Evolutionary conservation across 2,329 filamentous ascomycete genomes (phyloP).

Genomic region (Clonostachys rosea): DNA sequence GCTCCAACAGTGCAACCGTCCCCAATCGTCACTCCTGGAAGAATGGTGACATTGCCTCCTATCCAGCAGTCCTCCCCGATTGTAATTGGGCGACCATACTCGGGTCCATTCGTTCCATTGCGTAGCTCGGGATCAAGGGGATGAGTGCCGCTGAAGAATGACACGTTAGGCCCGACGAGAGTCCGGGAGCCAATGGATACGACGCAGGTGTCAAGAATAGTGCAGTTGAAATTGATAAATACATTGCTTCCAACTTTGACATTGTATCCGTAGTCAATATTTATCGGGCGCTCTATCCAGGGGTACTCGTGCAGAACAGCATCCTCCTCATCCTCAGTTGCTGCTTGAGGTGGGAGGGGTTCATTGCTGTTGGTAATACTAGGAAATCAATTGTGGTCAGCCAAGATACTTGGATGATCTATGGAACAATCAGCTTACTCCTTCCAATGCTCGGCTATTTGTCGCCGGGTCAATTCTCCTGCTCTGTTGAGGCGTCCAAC

Average conservation of each 20-base stretch:
- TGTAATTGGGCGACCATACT: slow-evolving; percentile 63
- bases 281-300: slow-evolving; percentile 66
- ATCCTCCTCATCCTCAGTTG: slow-evolving; percentile 60
- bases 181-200: slow-evolving; percentile 75
- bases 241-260: slow-evolving; percentile 61
- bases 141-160: slow-evolving; percentile 71
- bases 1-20: slow-evolving; percentile 71
- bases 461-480: slow-evolving; percentile 54
- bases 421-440: slow-evolving; percentile 47
- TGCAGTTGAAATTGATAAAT: slow-evolving; percentile 71
- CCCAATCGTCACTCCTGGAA: slow-evolving; percentile 76
- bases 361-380: slow-evolving; percentile 53
- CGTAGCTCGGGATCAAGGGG: slow-evolving; percentile 71
- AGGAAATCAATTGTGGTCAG: slow-evolving; percentile 27
- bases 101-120: slow-evolving; percentile 71
- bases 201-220: slow-evolving; percentile 71
- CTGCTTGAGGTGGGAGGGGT: slow-evolving; percentile 55
- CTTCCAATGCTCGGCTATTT: slow-evolving; percentile 63
- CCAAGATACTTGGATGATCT: too few relatives aligned
- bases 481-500: slow-evolving; percentile 60
- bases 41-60: slow-evolving; percentile 64
- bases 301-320: slow-evolving; percentile 58
- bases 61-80: slow-evolving; percentile 83
- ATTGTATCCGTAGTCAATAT: slow-evolving; percentile 75
- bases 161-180: slow-evolving; percentile 74